phyloP scores from a whole-genome alignment of 2,329 filamentous ascomycete species.

The Epichloe typhina region DNA sequence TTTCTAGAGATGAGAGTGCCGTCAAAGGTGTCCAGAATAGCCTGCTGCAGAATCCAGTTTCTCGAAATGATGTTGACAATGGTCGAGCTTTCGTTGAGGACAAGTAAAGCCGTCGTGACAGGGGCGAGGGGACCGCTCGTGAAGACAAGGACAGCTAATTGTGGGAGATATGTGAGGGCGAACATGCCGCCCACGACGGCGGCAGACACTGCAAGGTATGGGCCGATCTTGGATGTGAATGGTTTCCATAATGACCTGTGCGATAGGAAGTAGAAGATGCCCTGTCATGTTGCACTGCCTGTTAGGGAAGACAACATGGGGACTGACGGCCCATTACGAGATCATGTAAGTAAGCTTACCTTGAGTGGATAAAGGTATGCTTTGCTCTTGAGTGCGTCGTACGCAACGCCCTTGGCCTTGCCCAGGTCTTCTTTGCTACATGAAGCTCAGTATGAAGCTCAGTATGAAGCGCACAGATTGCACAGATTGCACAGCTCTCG shows the following conservation, averaged over 20 bases:
- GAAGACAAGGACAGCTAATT: conserved; percentile 69
- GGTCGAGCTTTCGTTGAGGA: conserved; percentile 48
- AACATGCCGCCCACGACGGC: conserved; percentile 74
- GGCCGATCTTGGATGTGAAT: conserved; percentile 38
- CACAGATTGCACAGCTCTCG: no score
- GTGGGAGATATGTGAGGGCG: conserved; percentile 72
- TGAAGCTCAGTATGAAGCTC: neutral
- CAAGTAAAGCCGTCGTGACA: conserved; percentile 56
- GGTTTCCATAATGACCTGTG: conserved; percentile 47
- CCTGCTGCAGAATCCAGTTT: conserved; percentile 67
- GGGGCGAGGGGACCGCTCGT: conserved; percentile 74
- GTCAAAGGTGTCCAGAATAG: conserved; percentile 81
- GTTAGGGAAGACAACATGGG: neutral
- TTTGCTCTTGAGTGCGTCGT: conserved; percentile 59
- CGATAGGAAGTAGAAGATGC: conserved; percentile 44
- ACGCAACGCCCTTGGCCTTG: conserved; percentile 48
- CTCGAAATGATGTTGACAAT: conserved; percentile 45
- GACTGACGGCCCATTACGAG: neutral
- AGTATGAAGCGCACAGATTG: neutral
- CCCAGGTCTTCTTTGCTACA: conserved; percentile 55
- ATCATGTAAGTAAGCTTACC: conserved; percentile 19
- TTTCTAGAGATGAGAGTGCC: conserved; percentile 46
- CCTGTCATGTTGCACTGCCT: conserved; percentile 21
- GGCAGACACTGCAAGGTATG: conserved; percentile 56
- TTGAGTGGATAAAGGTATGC: conserved; percentile 81